These are phyloP conservation scores for Neofusicoccum ribis DNA, from an alignment of 2,329 filamentous ascomycete genomes.

Conservation along the genomic window DNA sequence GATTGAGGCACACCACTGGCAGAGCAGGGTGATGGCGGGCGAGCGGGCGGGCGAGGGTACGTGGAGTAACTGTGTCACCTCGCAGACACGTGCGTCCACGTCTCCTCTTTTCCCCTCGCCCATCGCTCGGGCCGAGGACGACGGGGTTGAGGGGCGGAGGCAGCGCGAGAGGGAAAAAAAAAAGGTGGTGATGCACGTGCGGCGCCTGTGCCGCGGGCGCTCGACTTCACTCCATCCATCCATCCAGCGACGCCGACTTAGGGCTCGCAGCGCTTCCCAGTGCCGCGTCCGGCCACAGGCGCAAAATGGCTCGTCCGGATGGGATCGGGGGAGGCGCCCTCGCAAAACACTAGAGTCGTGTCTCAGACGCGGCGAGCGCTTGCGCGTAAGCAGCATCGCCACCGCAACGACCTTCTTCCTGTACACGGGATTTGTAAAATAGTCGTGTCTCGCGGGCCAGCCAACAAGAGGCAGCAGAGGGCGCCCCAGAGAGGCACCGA, in stretches of 20 bases:
- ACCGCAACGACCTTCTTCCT: conserved; percentile 1
- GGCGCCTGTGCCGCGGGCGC: not conserved
- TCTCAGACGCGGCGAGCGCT: conserved; percentile 6
- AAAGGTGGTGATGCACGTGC: not conserved
- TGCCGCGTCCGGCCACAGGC: not conserved
- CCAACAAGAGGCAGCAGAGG: not conserved
- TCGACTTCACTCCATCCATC: not conserved
- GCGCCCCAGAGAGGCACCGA: conserved; percentile 7
- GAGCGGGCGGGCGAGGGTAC: not conserved
- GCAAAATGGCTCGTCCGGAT: conserved; percentile 1
- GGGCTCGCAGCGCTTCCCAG: not conserved
- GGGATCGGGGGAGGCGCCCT: not conserved
- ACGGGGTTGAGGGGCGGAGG: not conserved
- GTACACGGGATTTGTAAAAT: conserved; percentile 3
- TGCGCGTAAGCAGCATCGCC: conserved; percentile 15
- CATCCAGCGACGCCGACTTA: not conserved
- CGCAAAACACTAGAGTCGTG: not conserved
- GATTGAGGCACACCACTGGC: not conserved
- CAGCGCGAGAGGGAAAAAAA: not conserved
- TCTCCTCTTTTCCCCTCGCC: not conserved
- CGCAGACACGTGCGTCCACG: not conserved
- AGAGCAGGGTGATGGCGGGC: not conserved
- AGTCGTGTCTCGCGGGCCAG: not conserved
- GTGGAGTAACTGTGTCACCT: not conserved
- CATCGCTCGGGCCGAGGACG: not conserved